Percentiles rank a stretch among this genome's conserved stretches.
Evolutionary conservation across 306 rosid genomes (phyloP).

Genomic region (Senna siamea): DNA sequence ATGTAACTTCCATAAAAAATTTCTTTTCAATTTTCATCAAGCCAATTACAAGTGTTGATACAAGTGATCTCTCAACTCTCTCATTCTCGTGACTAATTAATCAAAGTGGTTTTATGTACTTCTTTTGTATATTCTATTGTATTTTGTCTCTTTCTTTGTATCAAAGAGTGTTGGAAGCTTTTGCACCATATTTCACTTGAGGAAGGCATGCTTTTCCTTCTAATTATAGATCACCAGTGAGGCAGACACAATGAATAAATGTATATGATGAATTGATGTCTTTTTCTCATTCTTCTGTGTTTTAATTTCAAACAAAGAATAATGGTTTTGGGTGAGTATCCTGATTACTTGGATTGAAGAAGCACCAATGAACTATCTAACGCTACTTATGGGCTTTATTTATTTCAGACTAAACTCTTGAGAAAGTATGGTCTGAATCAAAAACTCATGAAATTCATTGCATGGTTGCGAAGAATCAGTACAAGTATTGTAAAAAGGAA

Average conservation of each 20-base stretch:
- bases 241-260: too few species aligned
- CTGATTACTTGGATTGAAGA: not conserved
- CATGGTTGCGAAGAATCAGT: too few species aligned
- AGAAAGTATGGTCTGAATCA: too few species aligned
- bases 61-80: not conserved
- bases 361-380: constrained; percentile 7
- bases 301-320: constrained; percentile 9
- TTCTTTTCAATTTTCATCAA: too few species aligned
- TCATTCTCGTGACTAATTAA: constrained; percentile 51
- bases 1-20: too few species aligned
- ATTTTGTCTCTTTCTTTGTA: constrained; percentile 53
- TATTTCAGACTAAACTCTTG: too few species aligned
- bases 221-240: too few species aligned
- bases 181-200: constrained; percentile 32
- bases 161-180: constrained; percentile 47
- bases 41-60: too few species aligned
- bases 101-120: constrained; percentile 42
- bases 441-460: too few species aligned
- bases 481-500: too few species aligned
- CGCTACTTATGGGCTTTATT: too few species aligned
- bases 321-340: constrained; percentile 6
- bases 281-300: constrained; percentile 31
- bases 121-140: constrained; percentile 56
- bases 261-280: not conserved
- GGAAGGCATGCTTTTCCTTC: constrained; percentile 23